These are phyloP conservation scores for Astrothelium macrocarpum DNA, from an alignment of 495 filamentous ascomycete genomes.

Conservation along the genomic window DNA sequence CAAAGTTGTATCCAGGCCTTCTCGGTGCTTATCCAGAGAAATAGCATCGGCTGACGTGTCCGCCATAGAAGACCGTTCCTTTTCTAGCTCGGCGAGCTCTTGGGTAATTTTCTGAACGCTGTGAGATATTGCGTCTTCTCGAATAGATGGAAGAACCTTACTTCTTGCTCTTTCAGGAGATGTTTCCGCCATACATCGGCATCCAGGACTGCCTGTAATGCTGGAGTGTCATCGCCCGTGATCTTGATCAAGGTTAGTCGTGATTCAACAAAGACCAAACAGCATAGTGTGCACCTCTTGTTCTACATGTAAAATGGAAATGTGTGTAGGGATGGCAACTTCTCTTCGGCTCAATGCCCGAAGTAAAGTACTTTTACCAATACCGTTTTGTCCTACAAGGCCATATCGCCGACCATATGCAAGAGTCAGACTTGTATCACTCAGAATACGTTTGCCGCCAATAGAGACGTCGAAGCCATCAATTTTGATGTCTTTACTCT, in stretches of 20 bases:
- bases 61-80: conserved; percentile 67
- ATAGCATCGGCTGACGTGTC: conserved; percentile 81
- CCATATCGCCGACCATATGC: conserved; percentile 93
- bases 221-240: conserved; percentile 89
- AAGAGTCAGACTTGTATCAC: conserved; percentile 79
- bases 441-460: conserved; percentile 76
- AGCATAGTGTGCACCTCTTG: conserved; percentile 61
- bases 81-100: conserved; percentile 69
- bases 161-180: conserved; percentile 78
- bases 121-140: conserved; percentile 21
- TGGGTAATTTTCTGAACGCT: conserved; percentile 63
- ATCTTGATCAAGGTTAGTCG: conserved; percentile 46
- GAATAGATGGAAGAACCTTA: conserved; percentile 34
- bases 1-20: conserved; percentile 79
- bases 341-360: conserved; percentile 89
- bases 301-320: conserved; percentile 97
- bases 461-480: conserved; percentile 93
- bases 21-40: conserved; percentile 72
- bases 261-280: not conserved
- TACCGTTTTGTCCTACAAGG: conserved; percentile 98
- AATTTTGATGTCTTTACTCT: conserved; percentile 99
- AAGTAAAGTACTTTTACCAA: conserved; percentile 93
- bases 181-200: conserved; percentile 99
- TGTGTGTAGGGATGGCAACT: conserved; percentile 86
- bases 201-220: conserved; percentile 90